Percentiles rank a stretch among this genome's conserved stretches.
These are phyloP conservation scores for Rhododendron kiyosumense DNA, from an alignment of 148 eudicot species.

Conservation along the genomic window DNA sequence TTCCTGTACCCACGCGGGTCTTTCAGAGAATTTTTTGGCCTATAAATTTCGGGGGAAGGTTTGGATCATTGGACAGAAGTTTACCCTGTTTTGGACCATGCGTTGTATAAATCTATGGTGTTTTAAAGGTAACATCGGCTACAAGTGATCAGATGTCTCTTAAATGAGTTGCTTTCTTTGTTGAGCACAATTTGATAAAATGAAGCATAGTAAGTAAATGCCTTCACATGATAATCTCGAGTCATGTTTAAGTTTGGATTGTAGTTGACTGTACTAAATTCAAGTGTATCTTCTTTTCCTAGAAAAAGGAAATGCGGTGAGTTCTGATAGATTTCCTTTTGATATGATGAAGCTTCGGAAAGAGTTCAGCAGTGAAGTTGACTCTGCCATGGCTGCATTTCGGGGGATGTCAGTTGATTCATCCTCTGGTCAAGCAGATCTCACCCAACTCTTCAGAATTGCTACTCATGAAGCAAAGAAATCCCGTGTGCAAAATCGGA, in stretches of 20 bases:
- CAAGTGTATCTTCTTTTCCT: background rate
- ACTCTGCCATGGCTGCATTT: conserved; percentile 54
- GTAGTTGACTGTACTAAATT: background rate
- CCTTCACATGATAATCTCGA: background rate
- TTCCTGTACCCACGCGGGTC: background rate
- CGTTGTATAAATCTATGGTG: background rate
- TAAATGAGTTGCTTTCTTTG: background rate
- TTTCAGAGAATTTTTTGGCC: background rate
- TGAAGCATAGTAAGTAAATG: background rate
- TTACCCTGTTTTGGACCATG: background rate
- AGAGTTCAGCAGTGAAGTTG: conserved; percentile 65
- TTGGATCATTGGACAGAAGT: background rate
- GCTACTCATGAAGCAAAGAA: conserved; percentile 92
- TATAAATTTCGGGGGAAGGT: background rate
- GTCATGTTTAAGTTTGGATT: background rate
- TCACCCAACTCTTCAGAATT: conserved; percentile 64
- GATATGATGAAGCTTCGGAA: conserved; percentile 52
- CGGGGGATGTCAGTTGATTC: conserved; percentile 43
- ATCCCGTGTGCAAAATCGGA: conserved; percentile 70
- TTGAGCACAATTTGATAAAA: background rate
- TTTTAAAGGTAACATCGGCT: background rate
- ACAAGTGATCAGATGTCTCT: background rate
- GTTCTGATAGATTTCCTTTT: conserved; percentile 6
- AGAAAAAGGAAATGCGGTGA: background rate
- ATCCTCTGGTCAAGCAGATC: conserved; percentile 70